Conservation (phyloP, 1,284 basidiomycete species). For the Acaromyces ingoldii region DNA sequence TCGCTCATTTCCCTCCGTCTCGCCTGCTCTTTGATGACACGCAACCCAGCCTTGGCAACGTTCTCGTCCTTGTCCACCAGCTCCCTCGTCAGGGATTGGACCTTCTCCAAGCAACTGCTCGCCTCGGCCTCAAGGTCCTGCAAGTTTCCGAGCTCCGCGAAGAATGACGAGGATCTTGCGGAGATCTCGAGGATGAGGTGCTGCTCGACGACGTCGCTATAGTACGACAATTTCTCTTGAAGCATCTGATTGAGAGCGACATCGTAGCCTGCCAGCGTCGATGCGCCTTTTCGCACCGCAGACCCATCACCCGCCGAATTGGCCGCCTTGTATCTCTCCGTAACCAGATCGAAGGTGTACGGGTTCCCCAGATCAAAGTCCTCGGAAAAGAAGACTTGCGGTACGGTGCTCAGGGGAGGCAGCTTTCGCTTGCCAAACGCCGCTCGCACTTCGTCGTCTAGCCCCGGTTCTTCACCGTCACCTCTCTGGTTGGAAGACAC, state of each 20-base stretch:
- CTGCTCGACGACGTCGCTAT: constrained; percentile 89
- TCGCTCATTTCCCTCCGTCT: constrained; percentile 28
- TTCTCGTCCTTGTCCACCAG: constrained; percentile 72
- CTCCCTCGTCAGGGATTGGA: constrained; percentile 67
- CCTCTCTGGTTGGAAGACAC: too few species aligned
- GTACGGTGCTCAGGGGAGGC: constrained; percentile 67
- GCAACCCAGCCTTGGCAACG: constrained; percentile 51
- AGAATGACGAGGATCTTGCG: constrained; percentile 84
- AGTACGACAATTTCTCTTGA: constrained; percentile 85
- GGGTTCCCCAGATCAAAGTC: constrained; percentile 83
- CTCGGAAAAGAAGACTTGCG: constrained; percentile 68
- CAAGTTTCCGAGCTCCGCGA: constrained; percentile 87
- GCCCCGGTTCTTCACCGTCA: not conserved
- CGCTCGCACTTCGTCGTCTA: not conserved
- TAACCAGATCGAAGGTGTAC: constrained; percentile 73
- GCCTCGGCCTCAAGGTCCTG: constrained; percentile 87
- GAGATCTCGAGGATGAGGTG: constrained; percentile 92
- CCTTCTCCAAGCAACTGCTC: constrained; percentile 70
- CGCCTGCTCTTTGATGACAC: constrained; percentile 25
- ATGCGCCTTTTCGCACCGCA: not conserved
- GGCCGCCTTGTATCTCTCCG: constrained; percentile 57
- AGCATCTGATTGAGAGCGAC: constrained; percentile 58
- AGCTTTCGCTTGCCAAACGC: constrained; percentile 23
- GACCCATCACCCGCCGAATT: constrained; percentile 4
- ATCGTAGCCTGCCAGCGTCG: constrained; percentile 30